Base-by-base conservation (phyloP, 2,329 filamentous ascomycete species). In the Aspergillus quadrilineatus region DNA sequence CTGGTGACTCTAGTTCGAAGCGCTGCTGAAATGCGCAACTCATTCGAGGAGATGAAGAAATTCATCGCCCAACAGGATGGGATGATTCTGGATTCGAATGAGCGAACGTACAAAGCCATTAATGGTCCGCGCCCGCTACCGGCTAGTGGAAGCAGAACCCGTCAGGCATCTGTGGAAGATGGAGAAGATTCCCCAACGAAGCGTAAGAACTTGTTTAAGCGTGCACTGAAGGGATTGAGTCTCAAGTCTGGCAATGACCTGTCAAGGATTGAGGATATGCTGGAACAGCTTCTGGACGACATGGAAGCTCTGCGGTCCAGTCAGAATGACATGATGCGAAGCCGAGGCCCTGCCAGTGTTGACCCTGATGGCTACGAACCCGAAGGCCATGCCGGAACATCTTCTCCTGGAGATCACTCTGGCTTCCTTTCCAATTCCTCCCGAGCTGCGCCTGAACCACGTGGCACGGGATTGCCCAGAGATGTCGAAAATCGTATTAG, bases 21-120 rank as follows among this genome's bases (percentile, higher is more conserved):
- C 53, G 93, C 94, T 4, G 88, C 94, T 10, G 94, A 99, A 75
- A 97, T 97, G 92, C 90, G 93, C 62, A 95, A 90, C 65, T 95
- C 91, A 0, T 96, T 97, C 69, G 90, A 96, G 63, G 92, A 96
- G 66, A 89, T 99, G 82, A 97, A 94, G 79, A 89, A 88, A 62
- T 88, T 96, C 68, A 89, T 99, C 59, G 88, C 89, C 49, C 89
- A 95, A 63, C 93, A 95, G 58, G 93, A 97, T 68, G 90, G 90
- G 57, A 84, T 92, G 67, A 89, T 97, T 67, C 90, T 97, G 74
- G 87, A 89, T 39, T 87, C 89, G 60, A 89, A 90, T n/a, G 88
- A 92, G 65, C 89, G 90, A 66, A 90, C 91, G 0, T 88, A 95
- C 66, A 90, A 88, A 64, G 85, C 90, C 43, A 84, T 97, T 59